Evolutionary conservation across 2,329 filamentous ascomycete genomes (phyloP), one percentile per base, ranked within the genome.

Genomic region (Penicillium sp.): DNA sequence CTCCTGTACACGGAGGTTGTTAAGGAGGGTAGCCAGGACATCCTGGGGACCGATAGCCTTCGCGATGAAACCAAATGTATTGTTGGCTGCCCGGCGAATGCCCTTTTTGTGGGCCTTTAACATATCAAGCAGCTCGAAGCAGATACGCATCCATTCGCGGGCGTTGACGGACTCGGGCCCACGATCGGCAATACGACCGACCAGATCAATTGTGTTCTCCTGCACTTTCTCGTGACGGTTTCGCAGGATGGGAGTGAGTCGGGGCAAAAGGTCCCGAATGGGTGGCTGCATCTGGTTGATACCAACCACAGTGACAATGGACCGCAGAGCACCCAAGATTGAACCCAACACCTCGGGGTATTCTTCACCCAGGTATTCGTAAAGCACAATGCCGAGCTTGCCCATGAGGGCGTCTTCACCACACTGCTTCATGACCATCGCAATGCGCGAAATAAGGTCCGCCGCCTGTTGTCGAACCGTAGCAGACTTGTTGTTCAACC

Each of bases 51-150:
- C 93, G 63, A 98, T 98, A 52, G 93, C 93, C 75, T 98, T 98
- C 68, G 93, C 93, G 65, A 98, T 98, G 80, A 96, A 98, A 70
- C 93, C 93, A 64, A 98, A 98, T 0, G 93, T 98, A 77, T 98
- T 98, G 81, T 98, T 98, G 62, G 93, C 95, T 20, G 93, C 93
- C 71, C 93, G 87, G 58, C 93, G 88, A 61, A 98, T 98, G 58
- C 93, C 95, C 80, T 98, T 98, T 76, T 98, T 98, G 78, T 98
- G 93, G 6, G 93, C 93, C 74, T 98, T 98, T 64, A 98, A 82
- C 93, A 98, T 98, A 73, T 98, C 93, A 27, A 98, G 83, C 46
- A 98, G 78, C 75, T 98, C 93, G 72, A 98, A 98, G 75, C 93
- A 98, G 69, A 98, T 98, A 68, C 93, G 86, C 95, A 98, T 98